Evolutionary conservation across 768 basidiomycete genomes (phyloP).

Genomic region (Chalciporus piperatus): DNA sequence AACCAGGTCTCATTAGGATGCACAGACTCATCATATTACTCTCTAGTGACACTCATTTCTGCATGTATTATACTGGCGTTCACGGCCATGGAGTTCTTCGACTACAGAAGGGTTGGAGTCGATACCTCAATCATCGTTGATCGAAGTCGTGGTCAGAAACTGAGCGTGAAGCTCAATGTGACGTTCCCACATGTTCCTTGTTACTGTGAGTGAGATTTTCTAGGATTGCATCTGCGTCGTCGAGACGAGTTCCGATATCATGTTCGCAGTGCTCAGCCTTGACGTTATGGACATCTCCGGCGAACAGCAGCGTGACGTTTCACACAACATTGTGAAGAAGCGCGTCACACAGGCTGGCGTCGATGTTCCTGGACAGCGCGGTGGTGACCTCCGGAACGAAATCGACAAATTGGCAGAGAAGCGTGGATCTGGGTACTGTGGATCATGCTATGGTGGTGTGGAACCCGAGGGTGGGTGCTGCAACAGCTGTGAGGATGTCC

Average conservation of each 20-base stretch:
- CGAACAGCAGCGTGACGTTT: conserved; percentile 86
- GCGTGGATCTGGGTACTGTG: conserved; percentile 72
- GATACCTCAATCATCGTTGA: conserved; percentile 95
- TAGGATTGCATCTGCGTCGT: background rate
- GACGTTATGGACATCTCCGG: conserved; percentile 99
- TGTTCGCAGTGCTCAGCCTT: conserved; percentile 75
- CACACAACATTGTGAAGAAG: conserved; percentile 86
- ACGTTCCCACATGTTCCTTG: conserved; percentile 97
- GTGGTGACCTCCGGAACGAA: conserved; percentile 77
- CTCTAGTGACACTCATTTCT: conserved; percentile 84
- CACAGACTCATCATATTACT: conserved; percentile 4
- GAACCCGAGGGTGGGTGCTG: conserved; percentile 82
- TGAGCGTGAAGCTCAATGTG: conserved; percentile 87
- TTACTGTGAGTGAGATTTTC: conserved; percentile 65
- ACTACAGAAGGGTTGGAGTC: conserved; percentile 82
- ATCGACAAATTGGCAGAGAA: conserved; percentile 72
- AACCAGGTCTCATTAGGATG: background rate
- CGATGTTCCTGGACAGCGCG: conserved; percentile 53
- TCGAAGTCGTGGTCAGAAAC: conserved; percentile 89
- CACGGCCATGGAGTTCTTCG: conserved; percentile 91
- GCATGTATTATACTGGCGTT: conserved; percentile 90
- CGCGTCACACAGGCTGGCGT: conserved; percentile 63
- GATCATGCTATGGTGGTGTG: conserved; percentile 91
- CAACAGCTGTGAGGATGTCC: conserved; percentile 93
- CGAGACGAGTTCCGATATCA: background rate